phyloP scores from a whole-genome alignment of 2,329 filamentous ascomycete species.

The Botryotinia globosa region DNA sequence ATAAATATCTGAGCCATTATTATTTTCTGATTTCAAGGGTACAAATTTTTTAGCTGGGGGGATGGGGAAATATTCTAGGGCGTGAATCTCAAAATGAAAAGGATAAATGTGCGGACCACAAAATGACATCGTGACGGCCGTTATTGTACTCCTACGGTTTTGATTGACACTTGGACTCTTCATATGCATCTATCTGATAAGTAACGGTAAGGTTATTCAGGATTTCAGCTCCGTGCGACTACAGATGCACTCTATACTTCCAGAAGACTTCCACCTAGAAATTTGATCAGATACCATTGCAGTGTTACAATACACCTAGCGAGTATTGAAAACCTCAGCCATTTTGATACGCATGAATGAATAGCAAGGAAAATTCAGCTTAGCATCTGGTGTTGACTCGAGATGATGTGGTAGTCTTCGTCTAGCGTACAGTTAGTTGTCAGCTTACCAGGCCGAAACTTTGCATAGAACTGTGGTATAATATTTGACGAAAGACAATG shows the following conservation, averaged over 20 bases:
- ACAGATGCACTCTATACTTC: not conserved
- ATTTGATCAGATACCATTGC: not conserved
- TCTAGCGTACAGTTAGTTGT: not conserved
- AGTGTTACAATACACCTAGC: not conserved
- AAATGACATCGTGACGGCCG: not conserved
- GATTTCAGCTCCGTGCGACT: not conserved
- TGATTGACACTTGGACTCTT: not conserved
- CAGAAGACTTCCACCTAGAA: not conserved
- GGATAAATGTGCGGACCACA: not conserved
- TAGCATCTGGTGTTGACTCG: not conserved
- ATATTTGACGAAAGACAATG: not conserved
- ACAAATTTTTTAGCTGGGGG: not conserved
- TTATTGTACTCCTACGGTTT: not conserved
- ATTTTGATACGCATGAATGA: not conserved
- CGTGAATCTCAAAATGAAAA: not conserved
- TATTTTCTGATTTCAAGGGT: not conserved
- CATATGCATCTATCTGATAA: not conserved
- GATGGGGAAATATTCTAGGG: not conserved
- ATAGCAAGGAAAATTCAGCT: not conserved
- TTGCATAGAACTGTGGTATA: not conserved
- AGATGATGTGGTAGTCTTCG: not conserved
- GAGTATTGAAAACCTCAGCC: not conserved
- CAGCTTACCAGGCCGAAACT: not conserved
- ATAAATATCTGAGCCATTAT: not conserved
- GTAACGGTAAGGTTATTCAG: not conserved